Percentiles rank a stretch among this genome's conserved stretches.
phyloP scores from a whole-genome alignment of 1,284 basidiomycete species.

The Farysia itapuensis region DNA sequence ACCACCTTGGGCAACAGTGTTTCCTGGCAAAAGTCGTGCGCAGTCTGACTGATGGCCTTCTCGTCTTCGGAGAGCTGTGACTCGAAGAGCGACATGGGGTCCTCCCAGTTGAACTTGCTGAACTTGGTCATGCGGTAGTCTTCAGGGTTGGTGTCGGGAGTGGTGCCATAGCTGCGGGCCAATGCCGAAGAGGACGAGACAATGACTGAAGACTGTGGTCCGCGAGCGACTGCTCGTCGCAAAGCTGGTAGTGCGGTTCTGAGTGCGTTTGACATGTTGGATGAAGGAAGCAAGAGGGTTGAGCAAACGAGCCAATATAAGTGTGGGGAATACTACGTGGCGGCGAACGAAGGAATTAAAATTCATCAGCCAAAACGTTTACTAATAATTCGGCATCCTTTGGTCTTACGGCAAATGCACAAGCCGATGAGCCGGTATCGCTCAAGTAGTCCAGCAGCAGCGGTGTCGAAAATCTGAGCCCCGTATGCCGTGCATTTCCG shows the following conservation, averaged over 20 bases:
- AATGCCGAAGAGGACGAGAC: slow-evolving; percentile 1
- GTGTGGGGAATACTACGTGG: no score
- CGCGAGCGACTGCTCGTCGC: slow-evolving; percentile 6
- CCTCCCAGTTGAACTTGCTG: slow-evolving; percentile 73
- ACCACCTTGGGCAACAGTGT: slow-evolving; percentile 79
- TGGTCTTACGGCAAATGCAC: no score
- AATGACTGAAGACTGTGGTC: slow-evolving; percentile 2
- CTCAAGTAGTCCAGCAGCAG: no score
- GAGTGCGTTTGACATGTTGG: slow-evolving; percentile 33
- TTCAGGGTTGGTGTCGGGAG: slow-evolving; percentile 23
- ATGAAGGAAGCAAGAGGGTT: not conserved
- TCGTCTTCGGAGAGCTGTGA: slow-evolving; percentile 81
- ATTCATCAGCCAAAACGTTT: no score
- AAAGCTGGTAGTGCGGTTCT: slow-evolving; percentile 19
- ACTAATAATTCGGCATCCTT: no score
- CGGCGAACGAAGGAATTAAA: no score
- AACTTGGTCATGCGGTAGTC: slow-evolving; percentile 59
- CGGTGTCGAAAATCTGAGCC: no score
- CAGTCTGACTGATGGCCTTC: slow-evolving; percentile 80
- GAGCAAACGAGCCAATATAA: no score
- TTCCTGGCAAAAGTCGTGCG: slow-evolving; percentile 82
- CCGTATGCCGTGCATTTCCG: no score
- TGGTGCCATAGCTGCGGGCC: slow-evolving; percentile 20
- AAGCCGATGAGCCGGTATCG: no score
- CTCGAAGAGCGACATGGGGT: slow-evolving; percentile 24